Evolutionary conservation across 441 rosid genomes (phyloP), one percentile per base, ranked within the genome.

Genomic region (Sinapis alba): DNA sequence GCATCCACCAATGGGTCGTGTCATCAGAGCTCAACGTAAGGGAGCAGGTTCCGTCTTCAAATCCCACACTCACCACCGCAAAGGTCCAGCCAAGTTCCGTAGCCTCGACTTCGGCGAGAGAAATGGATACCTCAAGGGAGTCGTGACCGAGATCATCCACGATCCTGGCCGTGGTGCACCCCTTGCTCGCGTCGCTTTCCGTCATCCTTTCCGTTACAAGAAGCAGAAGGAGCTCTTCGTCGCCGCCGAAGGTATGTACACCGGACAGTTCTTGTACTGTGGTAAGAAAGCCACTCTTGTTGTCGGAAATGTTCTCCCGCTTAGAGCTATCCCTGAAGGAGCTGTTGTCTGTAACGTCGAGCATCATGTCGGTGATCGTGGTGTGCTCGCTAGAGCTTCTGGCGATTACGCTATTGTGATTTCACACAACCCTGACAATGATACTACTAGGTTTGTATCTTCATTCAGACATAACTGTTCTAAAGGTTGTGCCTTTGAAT

Each of bases 141-240:
- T 89, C 0, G 73, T 89, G 47, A 77, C 90, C 16, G 94, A 89
- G 63, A 79, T 89, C 79, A 65, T 87, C 51, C 94, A 89, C 79
- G 94, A 89, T 66, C 94, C 91, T 0, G 94, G 94, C 0, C 90
- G 94, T 13, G 94, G 94, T 0, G 91, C 94, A 0, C 94, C 94
- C 0, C 78, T 89, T 0, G 94, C 89, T 11, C 80, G 86, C 11
- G 87, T 88, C 13, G n/a, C 80, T 0, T 86, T 88, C 82, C 86
- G 93, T 58, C 93, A 87, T 23, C 87, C 93, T 1, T 89, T 87
- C 73, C 85, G 93, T 10, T 89, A 89, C 85, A 80, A 80, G 87
- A 84, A 89, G 68, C 93, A 89, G 85, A 89, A 89, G 84, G 93
- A 89, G 84, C 89, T 89, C 2, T 89, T 89, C 80, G 75, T 89